Conservation (phyloP, 768 basidiomycete genomes). For the Suillus brevipes region DNA sequence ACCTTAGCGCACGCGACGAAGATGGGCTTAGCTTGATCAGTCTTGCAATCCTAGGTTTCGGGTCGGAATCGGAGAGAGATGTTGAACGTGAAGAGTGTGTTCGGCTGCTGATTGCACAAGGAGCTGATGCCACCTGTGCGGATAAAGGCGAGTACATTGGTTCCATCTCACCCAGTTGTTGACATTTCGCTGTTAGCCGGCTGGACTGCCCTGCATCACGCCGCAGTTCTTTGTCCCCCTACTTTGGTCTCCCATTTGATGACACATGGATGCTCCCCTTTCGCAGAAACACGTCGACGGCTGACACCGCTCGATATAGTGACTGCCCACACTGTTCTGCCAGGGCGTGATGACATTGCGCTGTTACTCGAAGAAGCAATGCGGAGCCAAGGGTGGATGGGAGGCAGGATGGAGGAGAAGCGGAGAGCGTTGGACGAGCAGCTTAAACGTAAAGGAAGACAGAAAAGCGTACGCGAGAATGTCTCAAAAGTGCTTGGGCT, state of each 20-base stretch:
- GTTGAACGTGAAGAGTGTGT: constrained; percentile 92
- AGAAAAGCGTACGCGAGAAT: constrained; percentile 55
- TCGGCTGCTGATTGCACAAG: constrained; percentile 73
- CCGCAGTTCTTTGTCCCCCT: constrained; percentile 84
- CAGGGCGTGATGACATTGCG: constrained; percentile 82
- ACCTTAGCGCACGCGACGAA: constrained; percentile 74
- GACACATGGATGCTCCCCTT: constrained; percentile 87
- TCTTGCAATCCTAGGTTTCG: constrained; percentile 77
- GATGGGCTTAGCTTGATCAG: constrained; percentile 84
- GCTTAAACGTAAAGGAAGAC: constrained; percentile 51
- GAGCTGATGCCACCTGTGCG: constrained; percentile 59
- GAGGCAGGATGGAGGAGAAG: constrained; percentile 71
- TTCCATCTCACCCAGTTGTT: constrained; percentile 6
- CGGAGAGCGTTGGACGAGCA: constrained; percentile 60
- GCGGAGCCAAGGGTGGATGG: constrained; percentile 82
- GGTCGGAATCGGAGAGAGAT: constrained; percentile 77
- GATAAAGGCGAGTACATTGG: constrained; percentile 59
- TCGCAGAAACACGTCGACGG: constrained; percentile 72
- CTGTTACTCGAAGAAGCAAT: constrained; percentile 88
- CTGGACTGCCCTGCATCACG: constrained; percentile 95
- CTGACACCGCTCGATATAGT: constrained; percentile 89
- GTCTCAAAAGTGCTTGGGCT: constrained; percentile 60
- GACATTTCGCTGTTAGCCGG: constrained; percentile 55
- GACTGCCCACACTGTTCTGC: constrained; percentile 76
- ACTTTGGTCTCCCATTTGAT: constrained; percentile 90